Evolutionary conservation across 306 rosid genomes (phyloP), one percentile per base, ranked within the genome.

Genomic region (Carpinus fangiana): DNA sequence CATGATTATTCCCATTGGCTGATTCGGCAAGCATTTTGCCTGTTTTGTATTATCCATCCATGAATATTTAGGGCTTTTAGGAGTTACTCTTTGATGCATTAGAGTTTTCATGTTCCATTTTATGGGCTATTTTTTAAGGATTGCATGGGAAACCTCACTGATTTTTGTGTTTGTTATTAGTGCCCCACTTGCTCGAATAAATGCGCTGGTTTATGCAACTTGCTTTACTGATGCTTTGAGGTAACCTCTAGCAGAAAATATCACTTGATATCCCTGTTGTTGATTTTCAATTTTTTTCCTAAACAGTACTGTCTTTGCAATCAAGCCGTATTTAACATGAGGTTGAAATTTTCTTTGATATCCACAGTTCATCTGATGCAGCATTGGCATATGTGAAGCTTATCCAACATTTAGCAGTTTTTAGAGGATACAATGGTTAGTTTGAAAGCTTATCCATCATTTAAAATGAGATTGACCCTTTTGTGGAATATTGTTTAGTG

Each of bases 211-310:
- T 78, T 93, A 95, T 85, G 95, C 98, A 77, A 92, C 98, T 61
- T 92, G 98, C 84, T 95, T 90, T 90, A 90, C 97, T 75, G 98
- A 95, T 83, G 87, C 92, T 56, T 89, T 97, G 79, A 95, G 98
- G 98, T 95, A 92, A 75, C 76, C 77, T 73, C 78, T 65, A 60
- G 48, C 72, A 60, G 60, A 84, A 85, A 53, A 46, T 73, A 47
- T 77, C 73, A 66, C 57, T 55, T 60, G 66, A 80, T 77, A 70
- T 26, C 80, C 17, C 52, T 78, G 69, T 73, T 83, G 64, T 51
- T 78, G 17, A 59, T 72, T 70, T 74, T 52, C 8, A 3, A 8
- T 21, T 70, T 28, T 36, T 73, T 73, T 75, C 31, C 59, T 50
- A 36, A 59, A 31, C 54, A 46, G 52, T 46, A 62, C 52, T 41